phyloP scores from a whole-genome alignment of 495 filamentous ascomycete genomes.

The Neurospora sp. region DNA sequence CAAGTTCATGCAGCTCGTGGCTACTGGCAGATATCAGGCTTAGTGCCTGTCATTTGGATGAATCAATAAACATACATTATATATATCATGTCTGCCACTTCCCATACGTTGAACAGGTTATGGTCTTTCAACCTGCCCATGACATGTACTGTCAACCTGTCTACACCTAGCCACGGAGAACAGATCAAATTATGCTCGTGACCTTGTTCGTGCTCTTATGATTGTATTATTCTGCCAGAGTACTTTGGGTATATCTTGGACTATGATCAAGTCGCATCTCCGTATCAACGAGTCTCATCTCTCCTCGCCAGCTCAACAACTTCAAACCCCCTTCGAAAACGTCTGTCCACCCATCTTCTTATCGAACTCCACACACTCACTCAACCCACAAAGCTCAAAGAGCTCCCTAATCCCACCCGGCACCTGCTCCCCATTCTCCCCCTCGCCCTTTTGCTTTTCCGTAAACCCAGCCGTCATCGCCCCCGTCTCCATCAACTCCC shows the following conservation, averaged over 20 bases:
- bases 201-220: background rate
- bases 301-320: slow-evolving; percentile 4
- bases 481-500: slow-evolving; percentile 39
- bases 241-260: background rate
- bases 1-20: background rate
- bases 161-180: background rate
- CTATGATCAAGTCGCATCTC: background rate
- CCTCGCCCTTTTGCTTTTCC: slow-evolving; percentile 18
- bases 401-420: slow-evolving; percentile 55
- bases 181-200: no score
- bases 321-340: slow-evolving; percentile 14
- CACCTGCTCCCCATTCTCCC: slow-evolving; percentile 14
- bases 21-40: background rate
- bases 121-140: background rate
- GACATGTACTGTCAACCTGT: background rate
- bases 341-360: slow-evolving; percentile 19
- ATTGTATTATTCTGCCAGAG: background rate
- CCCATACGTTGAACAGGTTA: background rate
- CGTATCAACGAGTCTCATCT: background rate
- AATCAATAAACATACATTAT: background rate
- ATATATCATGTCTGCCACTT: background rate
- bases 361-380: slow-evolving; percentile 30
- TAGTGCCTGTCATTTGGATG: background rate
- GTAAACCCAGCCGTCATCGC: slow-evolving; percentile 15
- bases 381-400: slow-evolving; percentile 46